Percentiles rank a stretch among this genome's conserved stretches.
These are phyloP conservation scores for Backusella morwellensis DNA, from an alignment of 192 early-diverging fungal species.

Conservation along the genomic window DNA sequence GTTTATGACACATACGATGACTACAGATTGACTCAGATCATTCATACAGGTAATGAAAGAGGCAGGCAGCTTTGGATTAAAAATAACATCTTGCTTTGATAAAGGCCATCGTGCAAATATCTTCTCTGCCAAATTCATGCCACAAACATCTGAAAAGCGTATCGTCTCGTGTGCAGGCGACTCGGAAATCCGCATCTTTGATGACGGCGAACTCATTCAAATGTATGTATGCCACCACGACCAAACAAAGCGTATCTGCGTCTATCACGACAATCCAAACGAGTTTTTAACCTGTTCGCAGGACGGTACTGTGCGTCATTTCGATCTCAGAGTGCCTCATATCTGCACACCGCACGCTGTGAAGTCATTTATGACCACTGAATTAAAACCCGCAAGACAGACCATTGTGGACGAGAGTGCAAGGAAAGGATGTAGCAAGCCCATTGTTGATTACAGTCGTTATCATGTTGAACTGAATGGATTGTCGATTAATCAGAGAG, in stretches of 20 bases:
- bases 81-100: not conserved
- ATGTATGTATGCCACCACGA: slow-evolving; percentile 50
- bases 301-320: slow-evolving; percentile 56
- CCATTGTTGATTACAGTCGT: slow-evolving; percentile 42
- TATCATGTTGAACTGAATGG: slow-evolving; percentile 48
- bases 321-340: slow-evolving; percentile 54
- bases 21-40: slow-evolving; percentile 33
- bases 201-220: slow-evolving; percentile 3
- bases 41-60: slow-evolving; percentile 28
- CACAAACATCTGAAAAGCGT: slow-evolving; percentile 50
- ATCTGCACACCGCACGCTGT: slow-evolving; percentile 18
- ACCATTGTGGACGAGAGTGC: not conserved
- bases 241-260: slow-evolving; percentile 47
- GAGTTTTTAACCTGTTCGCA: slow-evolving; percentile 60
- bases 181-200: slow-evolving; percentile 37
- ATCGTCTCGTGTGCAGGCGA: slow-evolving; percentile 67
- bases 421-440: slow-evolving; percentile 28
- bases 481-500: slow-evolving; percentile 45
- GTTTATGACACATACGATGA: slow-evolving; percentile 51
- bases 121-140: slow-evolving; percentile 73
- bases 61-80: not conserved
- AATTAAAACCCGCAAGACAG: not conserved
- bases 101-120: slow-evolving; percentile 72
- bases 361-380: slow-evolving; percentile 1
- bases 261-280: slow-evolving; percentile 42